A percentile compares a stretch with the other conserved stretches of the same genome.
These are phyloP conservation scores for Omphalea diandra DNA, from an alignment of 441 rosid genomes.

Conservation along the genomic window DNA sequence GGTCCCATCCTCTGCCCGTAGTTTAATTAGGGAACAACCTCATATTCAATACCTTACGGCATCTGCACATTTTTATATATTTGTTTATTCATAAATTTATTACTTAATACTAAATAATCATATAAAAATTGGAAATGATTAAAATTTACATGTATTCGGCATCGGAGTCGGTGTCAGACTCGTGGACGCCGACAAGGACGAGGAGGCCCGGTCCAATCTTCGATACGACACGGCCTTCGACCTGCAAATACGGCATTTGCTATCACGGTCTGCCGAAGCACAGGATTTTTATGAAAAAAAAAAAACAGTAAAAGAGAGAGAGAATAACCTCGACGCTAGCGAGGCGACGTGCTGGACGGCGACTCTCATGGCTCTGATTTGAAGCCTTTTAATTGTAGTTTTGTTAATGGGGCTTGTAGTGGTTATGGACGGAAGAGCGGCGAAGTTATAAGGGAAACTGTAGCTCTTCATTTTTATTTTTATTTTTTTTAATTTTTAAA, in stretches of 20 bases:
- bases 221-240: conserved; percentile 72
- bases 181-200: conserved; percentile 79
- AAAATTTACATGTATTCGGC: conserved; percentile 78
- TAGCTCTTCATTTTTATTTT: no score
- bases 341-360: conserved; percentile 74
- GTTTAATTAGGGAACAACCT: conserved; percentile 72
- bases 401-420: conserved; percentile 1
- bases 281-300: background rate
- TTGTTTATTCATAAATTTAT: background rate
- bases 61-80: conserved; percentile 35
- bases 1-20: conserved; percentile 90
- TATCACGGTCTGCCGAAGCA: background rate
- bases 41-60: conserved; percentile 87
- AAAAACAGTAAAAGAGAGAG: conserved; percentile 1
- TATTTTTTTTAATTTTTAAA: no score
- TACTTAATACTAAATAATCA: background rate
- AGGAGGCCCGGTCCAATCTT: conserved; percentile 90
- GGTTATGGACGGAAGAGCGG: background rate
- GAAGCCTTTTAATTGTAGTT: no score
- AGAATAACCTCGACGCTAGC: conserved; percentile 82
- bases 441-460: no score
- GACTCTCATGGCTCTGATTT: conserved; percentile 79
- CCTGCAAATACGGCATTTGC: conserved; percentile 36
- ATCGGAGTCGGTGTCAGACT: conserved; percentile 69
- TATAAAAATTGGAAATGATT: background rate